Conservation (phyloP, 2,329 filamentous ascomycete genomes). For the Tolypocladium tundrense region DNA sequence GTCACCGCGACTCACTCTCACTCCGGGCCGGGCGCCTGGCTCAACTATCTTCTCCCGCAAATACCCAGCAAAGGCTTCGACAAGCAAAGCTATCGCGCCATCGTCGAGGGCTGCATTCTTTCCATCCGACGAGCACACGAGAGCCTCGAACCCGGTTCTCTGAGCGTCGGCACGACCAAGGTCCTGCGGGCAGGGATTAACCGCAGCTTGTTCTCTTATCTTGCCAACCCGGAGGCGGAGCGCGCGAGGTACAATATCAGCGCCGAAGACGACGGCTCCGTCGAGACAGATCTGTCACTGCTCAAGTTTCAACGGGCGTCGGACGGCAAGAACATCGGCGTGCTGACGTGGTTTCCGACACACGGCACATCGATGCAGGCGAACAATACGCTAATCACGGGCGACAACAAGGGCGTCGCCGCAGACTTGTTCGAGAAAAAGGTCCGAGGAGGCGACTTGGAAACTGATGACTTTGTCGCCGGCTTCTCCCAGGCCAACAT, state of each 20-base stretch:
- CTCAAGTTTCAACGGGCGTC: constrained; percentile 62
- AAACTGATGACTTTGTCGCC: constrained; percentile 63
- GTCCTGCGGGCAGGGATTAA: constrained; percentile 70
- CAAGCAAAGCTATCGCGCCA: constrained; percentile 74
- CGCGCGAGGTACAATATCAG: constrained; percentile 49
- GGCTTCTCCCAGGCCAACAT: constrained; percentile 90
- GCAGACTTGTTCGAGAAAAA: constrained; percentile 72
- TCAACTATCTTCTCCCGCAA: constrained; percentile 85
- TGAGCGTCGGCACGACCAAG: constrained; percentile 52
- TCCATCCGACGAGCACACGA: constrained; percentile 75
- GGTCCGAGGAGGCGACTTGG: constrained; percentile 43
- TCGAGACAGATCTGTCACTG: constrained; percentile 70
- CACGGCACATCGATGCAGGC: constrained; percentile 84
- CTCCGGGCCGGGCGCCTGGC: constrained; percentile 79
- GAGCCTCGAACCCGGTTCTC: constrained; percentile 39
- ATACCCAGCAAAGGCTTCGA: constrained; percentile 80
- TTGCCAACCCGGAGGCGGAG: constrained; percentile 69
- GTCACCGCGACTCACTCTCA: constrained; percentile 87
- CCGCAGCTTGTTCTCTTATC: constrained; percentile 73
- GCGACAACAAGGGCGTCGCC: constrained; percentile 90
- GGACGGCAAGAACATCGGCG: constrained; percentile 65
- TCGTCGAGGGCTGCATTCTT: constrained; percentile 71
- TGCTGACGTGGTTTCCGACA: constrained; percentile 82
- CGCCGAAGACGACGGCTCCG: constrained; percentile 27
- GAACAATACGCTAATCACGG: constrained; percentile 81